Conservation (phyloP, 129 eudicot species). For the Chrysanthemum seticuspe region DNA sequence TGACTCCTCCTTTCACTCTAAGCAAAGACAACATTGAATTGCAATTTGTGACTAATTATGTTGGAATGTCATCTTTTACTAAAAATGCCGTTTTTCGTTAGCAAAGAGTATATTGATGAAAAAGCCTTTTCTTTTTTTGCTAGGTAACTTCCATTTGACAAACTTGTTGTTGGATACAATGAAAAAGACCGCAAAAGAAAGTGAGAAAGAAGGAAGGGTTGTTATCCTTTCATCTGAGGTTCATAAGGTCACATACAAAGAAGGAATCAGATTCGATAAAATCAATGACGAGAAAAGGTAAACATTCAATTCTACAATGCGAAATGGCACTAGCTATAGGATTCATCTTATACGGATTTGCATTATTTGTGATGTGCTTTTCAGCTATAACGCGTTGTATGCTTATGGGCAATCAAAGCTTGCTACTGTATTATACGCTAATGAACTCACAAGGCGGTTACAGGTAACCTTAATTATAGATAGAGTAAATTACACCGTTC, state of each 20-base stretch:
- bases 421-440: slow-evolving; percentile 73
- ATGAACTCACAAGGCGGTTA: slow-evolving; percentile 67
- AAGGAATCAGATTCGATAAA: slow-evolving; percentile 78
- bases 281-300: slow-evolving; percentile 77
- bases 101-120: not conserved
- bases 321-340: not conserved
- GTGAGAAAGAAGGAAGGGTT: slow-evolving; percentile 83
- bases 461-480: slow-evolving; percentile 39
- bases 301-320: not conserved
- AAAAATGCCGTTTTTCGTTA: slow-evolving; percentile 2
- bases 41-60: slow-evolving; percentile 90
- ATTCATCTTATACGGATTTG: not conserved
- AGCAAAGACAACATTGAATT: slow-evolving; percentile 74
- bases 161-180: too few species aligned
- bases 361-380: slow-evolving; percentile 20
- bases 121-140: not conserved
- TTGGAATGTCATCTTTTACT: slow-evolving; percentile 46
- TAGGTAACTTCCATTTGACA: slow-evolving; percentile 92
- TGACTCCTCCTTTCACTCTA: slow-evolving; percentile 73
- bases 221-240: slow-evolving; percentile 76
- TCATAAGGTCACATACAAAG: slow-evolving; percentile 51
- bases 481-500: too few species aligned
- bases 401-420: slow-evolving; percentile 97
- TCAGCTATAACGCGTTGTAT: slow-evolving; percentile 49
- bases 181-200: slow-evolving; percentile 68